Evolutionary conservation across 2,329 filamentous ascomycete species (phyloP), one percentile per base, ranked within the genome.

Genomic region (Xylaria sp.): DNA sequence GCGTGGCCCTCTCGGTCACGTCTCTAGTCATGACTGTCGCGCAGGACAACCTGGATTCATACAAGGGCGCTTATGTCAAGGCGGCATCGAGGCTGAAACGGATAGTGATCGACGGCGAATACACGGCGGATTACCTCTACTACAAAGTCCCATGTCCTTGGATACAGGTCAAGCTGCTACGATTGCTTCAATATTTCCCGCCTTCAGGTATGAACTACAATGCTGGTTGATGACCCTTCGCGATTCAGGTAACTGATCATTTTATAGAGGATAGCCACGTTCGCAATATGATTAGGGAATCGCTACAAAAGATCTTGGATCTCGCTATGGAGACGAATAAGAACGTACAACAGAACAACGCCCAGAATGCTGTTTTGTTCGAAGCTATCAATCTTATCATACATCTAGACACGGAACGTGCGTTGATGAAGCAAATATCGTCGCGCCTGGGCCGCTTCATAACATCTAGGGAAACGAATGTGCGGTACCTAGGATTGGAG

Each of bases 121-220:
- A 91, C 67, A 85, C 91, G 0, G 83, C 86, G 51, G 94, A 97
- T 70, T 99, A 99, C 70, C 84, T 97, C 21, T 99, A 99, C 77
- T 99, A 99, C 80, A 97, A 97, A 69, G 94, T 99, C n/a, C 94
- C 94, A 1, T 99, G 94, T 69, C 94, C 94, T 2, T 99, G 94
- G 94, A 87, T 99, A 53, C 92, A 97, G 74, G 90, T 97, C 67
- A 99, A 99, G 76, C 81, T 99, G 17, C 75, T 99, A 62, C 86
- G 92, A 58, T 76, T 99, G 56, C 80, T 99, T 60, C 94, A 99
- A 74, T 99, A 97, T 72, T 99, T 96, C 72, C 90, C 92, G 21
- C 93, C 94, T 42, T 95, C 94, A 70, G 88, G 90, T 92, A 79
- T 61, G 81, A 74, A 9, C 9, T 39, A 26, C 43, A 18, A 18